These are phyloP conservation scores for Reutealis trisperma DNA, from an alignment of 345 rosid species.

Conservation along the genomic window DNA sequence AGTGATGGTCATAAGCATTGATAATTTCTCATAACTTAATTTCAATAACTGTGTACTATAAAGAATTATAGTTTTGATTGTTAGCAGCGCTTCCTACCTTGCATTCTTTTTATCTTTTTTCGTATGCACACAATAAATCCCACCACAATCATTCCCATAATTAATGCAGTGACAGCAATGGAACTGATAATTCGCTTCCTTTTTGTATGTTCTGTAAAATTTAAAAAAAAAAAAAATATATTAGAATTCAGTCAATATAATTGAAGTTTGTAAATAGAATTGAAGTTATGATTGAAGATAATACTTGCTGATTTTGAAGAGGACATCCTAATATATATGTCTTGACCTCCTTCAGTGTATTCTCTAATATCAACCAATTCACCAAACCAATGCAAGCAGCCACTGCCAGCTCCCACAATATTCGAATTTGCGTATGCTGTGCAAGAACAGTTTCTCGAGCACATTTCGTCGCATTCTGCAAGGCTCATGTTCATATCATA, in stretches of 20 bases:
- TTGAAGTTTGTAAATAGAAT: no score
- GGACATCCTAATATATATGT: constrained; percentile 4
- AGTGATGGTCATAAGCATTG: not conserved
- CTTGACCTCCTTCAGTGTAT: not conserved
- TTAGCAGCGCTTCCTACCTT: not conserved
- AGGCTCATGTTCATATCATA: constrained; percentile 9
- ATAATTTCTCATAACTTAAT: not conserved
- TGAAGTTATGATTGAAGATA: not conserved
- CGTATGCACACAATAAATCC: not conserved
- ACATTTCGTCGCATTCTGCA: not conserved
- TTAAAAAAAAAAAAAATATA: not conserved
- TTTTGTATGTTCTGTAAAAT: not conserved
- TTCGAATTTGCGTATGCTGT: constrained; percentile 10
- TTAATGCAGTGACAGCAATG: not conserved
- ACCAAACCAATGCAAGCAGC: constrained; percentile 12
- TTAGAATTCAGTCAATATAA: not conserved
- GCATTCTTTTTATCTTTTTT: not conserved
- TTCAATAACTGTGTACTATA: no score
- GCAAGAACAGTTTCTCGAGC: constrained; percentile 7
- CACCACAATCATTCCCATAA: not conserved
- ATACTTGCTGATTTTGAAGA: not conserved
- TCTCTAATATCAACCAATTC: constrained; percentile 10
- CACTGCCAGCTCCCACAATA: not conserved
- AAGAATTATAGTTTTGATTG: no score
- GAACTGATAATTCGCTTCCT: not conserved